Conservation (phyloP, 441 rosid species). For the Populus hybrid region DNA sequence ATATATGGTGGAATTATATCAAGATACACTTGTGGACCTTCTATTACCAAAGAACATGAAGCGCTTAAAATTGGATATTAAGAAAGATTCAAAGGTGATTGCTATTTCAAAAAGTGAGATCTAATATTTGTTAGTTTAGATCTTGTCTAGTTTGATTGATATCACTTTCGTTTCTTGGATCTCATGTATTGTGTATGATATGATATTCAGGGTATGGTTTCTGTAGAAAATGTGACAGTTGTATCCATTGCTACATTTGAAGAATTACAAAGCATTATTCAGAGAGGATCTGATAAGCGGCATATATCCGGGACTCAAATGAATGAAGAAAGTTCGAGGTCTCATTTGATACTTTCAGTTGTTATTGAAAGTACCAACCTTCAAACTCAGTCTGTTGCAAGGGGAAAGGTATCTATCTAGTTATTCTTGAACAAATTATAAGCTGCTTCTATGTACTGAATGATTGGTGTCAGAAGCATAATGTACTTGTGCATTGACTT, state of each 20-base stretch:
- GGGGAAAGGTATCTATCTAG: constrained; percentile 75
- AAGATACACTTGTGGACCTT: constrained; percentile 90
- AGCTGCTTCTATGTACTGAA: constrained; percentile 41
- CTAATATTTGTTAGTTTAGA: background rate
- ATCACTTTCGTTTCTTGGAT: constrained; percentile 4
- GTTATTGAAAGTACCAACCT: constrained; percentile 89
- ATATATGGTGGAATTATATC: constrained; percentile 95
- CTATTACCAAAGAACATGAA: constrained; percentile 65
- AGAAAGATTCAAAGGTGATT: constrained; percentile 87
- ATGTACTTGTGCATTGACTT: constrained; percentile 23
- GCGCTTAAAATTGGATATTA: constrained; percentile 75
- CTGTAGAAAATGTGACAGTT: constrained; percentile 83
- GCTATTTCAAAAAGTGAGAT: constrained; percentile 4
- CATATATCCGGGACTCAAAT: constrained; percentile 90
- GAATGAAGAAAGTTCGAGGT: constrained; percentile 97
- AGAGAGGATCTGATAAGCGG: constrained; percentile 77
- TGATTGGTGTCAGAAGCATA: constrained; percentile 23
- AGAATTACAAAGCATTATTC: constrained; percentile 65
- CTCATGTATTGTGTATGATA: constrained; percentile 1
- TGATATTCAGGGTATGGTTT: constrained; percentile 81
- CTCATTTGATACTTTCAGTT: constrained; percentile 85
- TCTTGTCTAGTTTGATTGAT: background rate
- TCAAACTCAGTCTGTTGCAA: constrained; percentile 84
- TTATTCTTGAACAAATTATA: background rate
- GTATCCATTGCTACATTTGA: constrained; percentile 68